Conservation (phyloP, 2,329 filamentous ascomycete genomes). For the Fusarium longipes region DNA sequence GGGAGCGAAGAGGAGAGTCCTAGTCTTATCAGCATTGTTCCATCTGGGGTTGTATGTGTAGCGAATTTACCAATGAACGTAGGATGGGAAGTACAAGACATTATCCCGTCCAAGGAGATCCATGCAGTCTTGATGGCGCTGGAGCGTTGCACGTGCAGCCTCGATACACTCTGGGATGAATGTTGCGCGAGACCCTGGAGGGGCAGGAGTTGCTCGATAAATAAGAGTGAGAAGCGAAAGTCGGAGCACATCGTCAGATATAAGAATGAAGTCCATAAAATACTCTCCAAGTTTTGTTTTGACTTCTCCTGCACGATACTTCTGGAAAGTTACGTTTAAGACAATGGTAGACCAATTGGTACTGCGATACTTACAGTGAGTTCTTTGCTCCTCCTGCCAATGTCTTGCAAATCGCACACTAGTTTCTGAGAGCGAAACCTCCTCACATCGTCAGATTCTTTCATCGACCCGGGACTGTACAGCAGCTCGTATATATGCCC, state of each 20-base stretch:
- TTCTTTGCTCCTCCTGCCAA: slow-evolving; percentile 34
- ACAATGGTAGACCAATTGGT: neutral
- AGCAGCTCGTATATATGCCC: slow-evolving; percentile 67
- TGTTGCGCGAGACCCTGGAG: slow-evolving; percentile 46
- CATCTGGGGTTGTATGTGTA: too few relatives aligned
- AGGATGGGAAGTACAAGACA: slow-evolving; percentile 53
- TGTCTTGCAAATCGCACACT: slow-evolving; percentile 48
- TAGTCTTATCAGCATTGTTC: slow-evolving; percentile 34
- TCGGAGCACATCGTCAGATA: slow-evolving; percentile 57
- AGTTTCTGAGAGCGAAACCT: slow-evolving; percentile 49
- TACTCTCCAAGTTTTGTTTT: slow-evolving; percentile 43
- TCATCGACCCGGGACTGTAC: slow-evolving; percentile 58
- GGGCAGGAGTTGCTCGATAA: slow-evolving; percentile 55
- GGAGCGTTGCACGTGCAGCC: slow-evolving; percentile 55
- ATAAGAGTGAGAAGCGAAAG: slow-evolving; percentile 56
- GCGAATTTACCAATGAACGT: slow-evolving; percentile 56
- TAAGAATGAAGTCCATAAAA: slow-evolving; percentile 52
- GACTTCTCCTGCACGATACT: slow-evolving; percentile 42
- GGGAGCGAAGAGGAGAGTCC: slow-evolving; percentile 61
- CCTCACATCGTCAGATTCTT: slow-evolving; percentile 50
- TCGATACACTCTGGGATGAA: slow-evolving; percentile 58
- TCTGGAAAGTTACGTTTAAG: slow-evolving; percentile 16
- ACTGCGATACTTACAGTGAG: slow-evolving; percentile 30
- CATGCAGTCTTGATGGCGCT: slow-evolving; percentile 56
- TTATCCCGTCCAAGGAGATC: slow-evolving; percentile 51